Evolutionary conservation across 805 yeast genomes (phyloP).

Genomic region (Ogataea pignaliae): DNA sequence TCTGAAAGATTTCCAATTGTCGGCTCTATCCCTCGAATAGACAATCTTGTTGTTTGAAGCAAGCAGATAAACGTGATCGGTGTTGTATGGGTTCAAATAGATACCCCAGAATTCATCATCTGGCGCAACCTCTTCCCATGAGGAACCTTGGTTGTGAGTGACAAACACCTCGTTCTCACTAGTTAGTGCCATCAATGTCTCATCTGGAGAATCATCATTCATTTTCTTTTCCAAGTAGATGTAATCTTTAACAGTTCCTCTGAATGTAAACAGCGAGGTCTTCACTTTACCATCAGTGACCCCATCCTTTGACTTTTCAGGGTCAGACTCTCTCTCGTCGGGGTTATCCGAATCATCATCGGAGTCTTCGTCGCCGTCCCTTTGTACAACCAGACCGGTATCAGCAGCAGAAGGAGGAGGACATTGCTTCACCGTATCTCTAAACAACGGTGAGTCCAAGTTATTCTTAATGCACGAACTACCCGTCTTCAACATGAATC

Average conservation of each 20-base stretch:
- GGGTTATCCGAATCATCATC: slow-evolving; percentile 26
- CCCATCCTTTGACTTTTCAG: slow-evolving; percentile 31
- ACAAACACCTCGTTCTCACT: slow-evolving; percentile 51
- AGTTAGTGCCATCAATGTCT: slow-evolving; percentile 61
- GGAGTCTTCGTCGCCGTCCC: slow-evolving; percentile 13
- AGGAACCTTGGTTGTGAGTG: slow-evolving; percentile 65
- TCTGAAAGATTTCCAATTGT: slow-evolving; percentile 45
- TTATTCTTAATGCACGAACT: slow-evolving; percentile 1
- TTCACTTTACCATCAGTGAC: slow-evolving; percentile 37
- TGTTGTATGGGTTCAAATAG: slow-evolving; percentile 49
- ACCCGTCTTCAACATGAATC: slow-evolving; percentile 7
- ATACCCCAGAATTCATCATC: slow-evolving; percentile 47
- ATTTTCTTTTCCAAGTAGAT: slow-evolving; percentile 53
- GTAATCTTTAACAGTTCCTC: slow-evolving; percentile 53
- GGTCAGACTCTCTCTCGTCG: slow-evolving; percentile 33
- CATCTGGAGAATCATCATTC: slow-evolving; percentile 41
- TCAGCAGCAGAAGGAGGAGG: too few species aligned
- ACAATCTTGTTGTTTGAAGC: slow-evolving; percentile 49
- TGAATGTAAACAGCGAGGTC: slow-evolving; percentile 43
- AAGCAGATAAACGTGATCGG: slow-evolving; percentile 50
- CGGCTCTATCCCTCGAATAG: slow-evolving; percentile 64
- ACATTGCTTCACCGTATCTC: slow-evolving; percentile 4
- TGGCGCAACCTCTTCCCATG: slow-evolving; percentile 44
- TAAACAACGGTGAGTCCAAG: background rate
- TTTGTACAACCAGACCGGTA: slow-evolving; percentile 6